phyloP scores from a whole-genome alignment of 352 stramenopile genomes.

The Phytophthora europaea region DNA sequence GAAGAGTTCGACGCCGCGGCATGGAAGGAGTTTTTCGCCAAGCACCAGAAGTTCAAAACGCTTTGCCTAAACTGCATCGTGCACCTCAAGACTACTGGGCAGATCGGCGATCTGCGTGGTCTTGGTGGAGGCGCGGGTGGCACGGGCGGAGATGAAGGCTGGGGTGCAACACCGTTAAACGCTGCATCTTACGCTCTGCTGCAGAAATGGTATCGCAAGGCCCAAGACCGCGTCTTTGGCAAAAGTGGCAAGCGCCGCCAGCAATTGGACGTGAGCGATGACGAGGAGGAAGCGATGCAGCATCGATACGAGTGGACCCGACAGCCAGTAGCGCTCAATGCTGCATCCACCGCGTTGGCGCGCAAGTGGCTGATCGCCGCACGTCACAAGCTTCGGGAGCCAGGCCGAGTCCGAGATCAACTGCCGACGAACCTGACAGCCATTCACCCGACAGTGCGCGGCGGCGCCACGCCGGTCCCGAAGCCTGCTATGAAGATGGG shows the following conservation, averaged over 20 bases:
- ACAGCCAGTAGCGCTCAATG: conserved; percentile 71
- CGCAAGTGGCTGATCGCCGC: conserved; percentile 84
- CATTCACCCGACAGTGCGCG: conserved; percentile 61
- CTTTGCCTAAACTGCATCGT: conserved; percentile 95
- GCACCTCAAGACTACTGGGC: conserved; percentile 66
- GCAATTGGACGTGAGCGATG: conserved; percentile 85
- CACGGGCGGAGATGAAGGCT: conserved; percentile 47
- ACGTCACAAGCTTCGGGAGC: conserved; percentile 67
- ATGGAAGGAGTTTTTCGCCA: conserved; percentile 97
- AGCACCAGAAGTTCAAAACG: conserved; percentile 96
- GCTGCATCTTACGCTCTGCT: conserved; percentile 91
- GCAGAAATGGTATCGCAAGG: conserved; percentile 93
- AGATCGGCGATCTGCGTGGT: conserved; percentile 32
- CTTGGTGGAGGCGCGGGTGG: conserved; percentile 31
- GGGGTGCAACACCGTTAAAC: conserved; percentile 75
- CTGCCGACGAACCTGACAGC: conserved; percentile 67
- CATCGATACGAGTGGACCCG: conserved; percentile 86
- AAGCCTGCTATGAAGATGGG: conserved; percentile 85
- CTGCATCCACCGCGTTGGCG: conserved; percentile 84
- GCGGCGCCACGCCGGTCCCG: conserved; percentile 65
- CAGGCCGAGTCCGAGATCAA: conserved; percentile 43
- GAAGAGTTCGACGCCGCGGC: conserved; percentile 94
- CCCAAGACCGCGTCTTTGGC: conserved; percentile 91
- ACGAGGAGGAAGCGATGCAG: conserved; percentile 83
- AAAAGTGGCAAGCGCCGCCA: conserved; percentile 69